phyloP scores from a whole-genome alignment of 2,329 filamentous ascomycete species.

The Ascochyta fabae region DNA sequence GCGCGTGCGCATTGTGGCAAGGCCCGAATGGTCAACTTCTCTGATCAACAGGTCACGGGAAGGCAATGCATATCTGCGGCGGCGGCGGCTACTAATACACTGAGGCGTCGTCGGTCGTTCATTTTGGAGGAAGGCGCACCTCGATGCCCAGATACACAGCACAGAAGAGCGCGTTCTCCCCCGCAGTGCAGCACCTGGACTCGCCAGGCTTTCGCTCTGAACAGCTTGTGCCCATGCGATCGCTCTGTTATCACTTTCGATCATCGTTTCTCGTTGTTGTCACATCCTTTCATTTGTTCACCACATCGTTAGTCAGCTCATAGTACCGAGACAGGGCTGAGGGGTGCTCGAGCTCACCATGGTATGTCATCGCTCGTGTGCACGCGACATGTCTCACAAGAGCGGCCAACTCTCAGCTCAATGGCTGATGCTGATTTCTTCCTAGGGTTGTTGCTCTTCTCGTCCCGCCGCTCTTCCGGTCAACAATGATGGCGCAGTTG shows the following conservation, averaged over 20 bases:
- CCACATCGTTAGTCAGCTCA: conserved; percentile 6
- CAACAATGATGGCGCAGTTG: conserved; percentile 7
- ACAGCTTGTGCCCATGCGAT: conserved; percentile 14
- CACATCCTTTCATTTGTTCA: conserved; percentile 4
- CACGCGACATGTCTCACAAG: conserved; percentile 8
- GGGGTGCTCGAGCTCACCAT: conserved; percentile 10
- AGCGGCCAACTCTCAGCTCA: background rate
- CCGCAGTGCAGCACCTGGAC: conserved; percentile 9
- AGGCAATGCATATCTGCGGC: conserved; percentile 11
- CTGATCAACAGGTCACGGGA: conserved; percentile 11
- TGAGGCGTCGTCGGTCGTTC: conserved; percentile 10
- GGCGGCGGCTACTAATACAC: conserved; percentile 10
- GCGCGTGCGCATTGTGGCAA: conserved; percentile 13
- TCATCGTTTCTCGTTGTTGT: background rate
- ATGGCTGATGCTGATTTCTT: conserved; percentile 4
- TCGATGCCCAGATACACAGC: conserved; percentile 1
- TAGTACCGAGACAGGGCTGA: conserved; percentile 12
- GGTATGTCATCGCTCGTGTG: conserved; percentile 7
- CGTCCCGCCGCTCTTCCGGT: conserved; percentile 1
- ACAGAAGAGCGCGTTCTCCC: conserved; percentile 6
- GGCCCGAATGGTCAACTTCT: conserved; percentile 10
- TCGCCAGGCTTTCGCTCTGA: conserved; percentile 1
- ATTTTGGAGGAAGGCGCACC: conserved; percentile 9
- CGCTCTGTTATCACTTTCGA: conserved; percentile 4
- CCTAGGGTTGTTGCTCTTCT: conserved; percentile 26